These are phyloP conservation scores for Podospora sp. DNA, from an alignment of 495 filamentous ascomycete species.

Conservation along the genomic window DNA sequence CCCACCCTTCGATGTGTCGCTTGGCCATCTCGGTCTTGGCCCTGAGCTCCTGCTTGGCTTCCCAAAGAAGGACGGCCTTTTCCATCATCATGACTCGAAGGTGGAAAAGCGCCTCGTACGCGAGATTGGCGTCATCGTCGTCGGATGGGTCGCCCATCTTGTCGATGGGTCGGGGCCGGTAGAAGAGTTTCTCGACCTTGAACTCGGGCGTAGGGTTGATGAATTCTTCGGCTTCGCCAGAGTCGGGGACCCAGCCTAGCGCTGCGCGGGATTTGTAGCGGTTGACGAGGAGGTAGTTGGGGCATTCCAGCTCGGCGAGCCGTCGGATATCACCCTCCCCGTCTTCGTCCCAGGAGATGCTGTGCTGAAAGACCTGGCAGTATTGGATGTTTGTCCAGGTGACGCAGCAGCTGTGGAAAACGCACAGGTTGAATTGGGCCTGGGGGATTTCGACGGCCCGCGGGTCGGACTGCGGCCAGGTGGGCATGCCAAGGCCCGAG, in stretches of 20 bases:
- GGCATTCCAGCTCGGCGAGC: not conserved
- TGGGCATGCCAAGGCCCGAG: not conserved
- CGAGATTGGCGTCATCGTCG: not conserved
- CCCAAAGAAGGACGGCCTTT: no score
- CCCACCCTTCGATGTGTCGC: no score
- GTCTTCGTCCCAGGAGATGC: not conserved
- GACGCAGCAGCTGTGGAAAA: no score
- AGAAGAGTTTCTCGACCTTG: not conserved
- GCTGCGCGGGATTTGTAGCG: not conserved
- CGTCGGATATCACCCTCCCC: no score
- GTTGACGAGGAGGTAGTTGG: not conserved
- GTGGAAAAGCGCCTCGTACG: not conserved
- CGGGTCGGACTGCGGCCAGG: not conserved
- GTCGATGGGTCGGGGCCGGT: not conserved
- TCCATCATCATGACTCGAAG: no score
- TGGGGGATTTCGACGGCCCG: no score
- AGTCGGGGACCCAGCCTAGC: not conserved
- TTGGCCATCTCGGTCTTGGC: no score
- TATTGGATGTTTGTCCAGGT: not conserved
- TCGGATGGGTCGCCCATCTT: not conserved
- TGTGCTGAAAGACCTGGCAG: not conserved
- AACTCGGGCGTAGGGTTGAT: not conserved
- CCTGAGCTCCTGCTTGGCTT: no score
- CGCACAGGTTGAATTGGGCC: not conserved
- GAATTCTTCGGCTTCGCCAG: not conserved